Evolutionary conservation across 2,329 filamentous ascomycete species (phyloP).

Genomic region (Bipolaris zeicola): DNA sequence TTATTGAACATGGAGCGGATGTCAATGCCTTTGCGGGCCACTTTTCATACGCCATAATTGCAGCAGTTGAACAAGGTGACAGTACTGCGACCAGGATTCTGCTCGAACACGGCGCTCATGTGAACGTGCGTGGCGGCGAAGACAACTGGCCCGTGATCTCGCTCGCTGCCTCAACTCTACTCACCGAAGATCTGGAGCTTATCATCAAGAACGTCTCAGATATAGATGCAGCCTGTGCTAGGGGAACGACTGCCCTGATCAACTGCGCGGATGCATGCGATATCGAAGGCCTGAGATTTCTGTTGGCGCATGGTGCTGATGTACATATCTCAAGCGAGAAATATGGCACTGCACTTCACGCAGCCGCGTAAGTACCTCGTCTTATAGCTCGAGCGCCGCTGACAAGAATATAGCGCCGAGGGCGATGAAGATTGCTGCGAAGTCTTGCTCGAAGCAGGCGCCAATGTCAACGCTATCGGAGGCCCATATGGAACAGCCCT

Average conservation of each 20-base stretch:
- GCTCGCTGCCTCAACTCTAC: conserved; percentile 21
- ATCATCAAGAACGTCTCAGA: conserved; percentile 27
- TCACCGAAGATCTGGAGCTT: conserved; percentile 19
- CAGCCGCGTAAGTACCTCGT: conserved; percentile 19
- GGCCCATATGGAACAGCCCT: conserved; percentile 26
- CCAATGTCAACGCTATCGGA: conserved; percentile 24
- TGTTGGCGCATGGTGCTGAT: conserved; percentile 23
- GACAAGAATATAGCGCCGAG: conserved; percentile 7
- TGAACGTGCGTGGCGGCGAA: conserved; percentile 29
- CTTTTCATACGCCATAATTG: conserved; percentile 26
- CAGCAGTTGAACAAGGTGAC: conserved; percentile 22
- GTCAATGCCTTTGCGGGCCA: conserved; percentile 26
- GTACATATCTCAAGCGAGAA: conserved; percentile 21
- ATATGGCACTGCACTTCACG: conserved; percentile 29
- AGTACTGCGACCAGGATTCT: conserved; percentile 17
- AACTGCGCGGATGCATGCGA: conserved; percentile 22
- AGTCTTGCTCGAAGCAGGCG: conserved; percentile 25
- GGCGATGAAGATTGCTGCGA: conserved; percentile 24
- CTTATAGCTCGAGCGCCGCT: neutral
- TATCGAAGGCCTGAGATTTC: conserved; percentile 21
- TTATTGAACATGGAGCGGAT: conserved; percentile 26
- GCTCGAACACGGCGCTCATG: conserved; percentile 26
- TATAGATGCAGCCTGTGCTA: conserved; percentile 25
- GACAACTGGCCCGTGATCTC: conserved; percentile 26
- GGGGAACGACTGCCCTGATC: conserved; percentile 30